Percentiles rank a stretch among this genome's conserved stretches.
Evolutionary conservation across 2,329 filamentous ascomycete species (phyloP).

Genomic region (Daldinia sp.): DNA sequence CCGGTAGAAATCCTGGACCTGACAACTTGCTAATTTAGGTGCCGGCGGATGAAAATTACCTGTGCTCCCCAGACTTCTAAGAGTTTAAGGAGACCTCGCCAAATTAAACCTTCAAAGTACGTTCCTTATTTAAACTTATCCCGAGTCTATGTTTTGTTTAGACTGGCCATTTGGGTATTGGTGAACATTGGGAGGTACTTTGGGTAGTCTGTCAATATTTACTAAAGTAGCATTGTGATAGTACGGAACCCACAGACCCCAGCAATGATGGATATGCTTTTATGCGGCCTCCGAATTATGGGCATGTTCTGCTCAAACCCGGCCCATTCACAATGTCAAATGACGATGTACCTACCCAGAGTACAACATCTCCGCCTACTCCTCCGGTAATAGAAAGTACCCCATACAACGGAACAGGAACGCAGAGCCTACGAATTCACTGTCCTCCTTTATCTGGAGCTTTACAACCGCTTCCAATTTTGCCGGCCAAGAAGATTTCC

Average conservation of each 20-base stretch:
- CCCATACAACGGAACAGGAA: constrained; percentile 6
- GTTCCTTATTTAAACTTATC: constrained; percentile 11
- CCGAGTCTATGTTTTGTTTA: background rate
- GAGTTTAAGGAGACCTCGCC: constrained; percentile 48
- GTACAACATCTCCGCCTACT: constrained; percentile 18
- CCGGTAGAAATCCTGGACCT: background rate
- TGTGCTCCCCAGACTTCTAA: constrained; percentile 49
- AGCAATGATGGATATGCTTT: background rate
- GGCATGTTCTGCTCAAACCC: constrained; percentile 21
- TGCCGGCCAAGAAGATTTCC: constrained; percentile 13
- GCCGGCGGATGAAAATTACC: constrained; percentile 44
- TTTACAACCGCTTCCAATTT: constrained; percentile 3
- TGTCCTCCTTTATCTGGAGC: background rate
- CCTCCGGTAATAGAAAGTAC: constrained; percentile 8
- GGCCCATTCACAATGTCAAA: constrained; percentile 22
- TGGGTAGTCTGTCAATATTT: background rate
- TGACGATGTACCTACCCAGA: constrained; percentile 14
- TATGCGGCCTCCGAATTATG: constrained; percentile 20
- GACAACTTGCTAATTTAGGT: constrained; percentile 39
- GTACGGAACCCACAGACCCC: constrained; percentile 7
- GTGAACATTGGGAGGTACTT: background rate
- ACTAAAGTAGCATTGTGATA: constrained; percentile 26
- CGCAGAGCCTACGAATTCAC: background rate
- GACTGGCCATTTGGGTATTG: background rate
- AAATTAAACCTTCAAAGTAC: constrained; percentile 45